phyloP scores from a whole-genome alignment of 2,329 filamentous ascomycete species.

The Calcarisporium arbuscula region DNA sequence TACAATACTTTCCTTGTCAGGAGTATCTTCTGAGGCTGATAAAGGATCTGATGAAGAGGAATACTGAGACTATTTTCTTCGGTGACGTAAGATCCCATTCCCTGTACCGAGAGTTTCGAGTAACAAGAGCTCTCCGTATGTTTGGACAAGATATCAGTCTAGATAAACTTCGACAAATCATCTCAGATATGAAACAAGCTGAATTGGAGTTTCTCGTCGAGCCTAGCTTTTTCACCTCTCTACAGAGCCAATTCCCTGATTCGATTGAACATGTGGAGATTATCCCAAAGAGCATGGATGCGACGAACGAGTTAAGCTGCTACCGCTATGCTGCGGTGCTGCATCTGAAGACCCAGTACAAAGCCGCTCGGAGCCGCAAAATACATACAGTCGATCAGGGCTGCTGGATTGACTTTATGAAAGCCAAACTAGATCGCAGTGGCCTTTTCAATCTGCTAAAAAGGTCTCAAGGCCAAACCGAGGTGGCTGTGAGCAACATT shows the following conservation, averaged over 20 bases:
- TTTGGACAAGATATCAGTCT: slow-evolving; percentile 2
- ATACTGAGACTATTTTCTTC: slow-evolving; percentile 11
- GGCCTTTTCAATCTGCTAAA: slow-evolving; percentile 6
- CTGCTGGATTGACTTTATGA: slow-evolving; percentile 10
- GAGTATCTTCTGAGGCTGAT: slow-evolving; percentile 15
- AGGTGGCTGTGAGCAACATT: slow-evolving; percentile 15
- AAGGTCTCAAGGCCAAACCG: background rate
- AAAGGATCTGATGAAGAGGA: slow-evolving; percentile 1
- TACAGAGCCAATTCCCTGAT: slow-evolving; percentile 7
- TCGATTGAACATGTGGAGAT: slow-evolving; percentile 15
- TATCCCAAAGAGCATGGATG: slow-evolving; percentile 16
- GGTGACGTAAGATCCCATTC: slow-evolving; percentile 14
- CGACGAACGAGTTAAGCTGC: slow-evolving; percentile 15
- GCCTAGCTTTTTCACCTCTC: slow-evolving; percentile 16
- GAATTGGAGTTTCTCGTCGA: slow-evolving; percentile 17
- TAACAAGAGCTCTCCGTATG: background rate
- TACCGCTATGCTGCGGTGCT: slow-evolving; percentile 16
- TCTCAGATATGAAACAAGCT: slow-evolving; percentile 9
- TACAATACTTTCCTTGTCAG: slow-evolving; percentile 19
- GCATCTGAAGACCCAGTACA: slow-evolving; percentile 3
- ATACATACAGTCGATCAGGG: no score
- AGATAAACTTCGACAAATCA: slow-evolving; percentile 6
- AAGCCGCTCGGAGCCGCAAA: background rate
- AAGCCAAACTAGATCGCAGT: slow-evolving; percentile 3
- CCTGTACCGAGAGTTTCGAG: slow-evolving; percentile 10